These are phyloP conservation scores for Pyrenula aspistea DNA, from an alignment of 495 filamentous ascomycete species.

Conservation along the genomic window DNA sequence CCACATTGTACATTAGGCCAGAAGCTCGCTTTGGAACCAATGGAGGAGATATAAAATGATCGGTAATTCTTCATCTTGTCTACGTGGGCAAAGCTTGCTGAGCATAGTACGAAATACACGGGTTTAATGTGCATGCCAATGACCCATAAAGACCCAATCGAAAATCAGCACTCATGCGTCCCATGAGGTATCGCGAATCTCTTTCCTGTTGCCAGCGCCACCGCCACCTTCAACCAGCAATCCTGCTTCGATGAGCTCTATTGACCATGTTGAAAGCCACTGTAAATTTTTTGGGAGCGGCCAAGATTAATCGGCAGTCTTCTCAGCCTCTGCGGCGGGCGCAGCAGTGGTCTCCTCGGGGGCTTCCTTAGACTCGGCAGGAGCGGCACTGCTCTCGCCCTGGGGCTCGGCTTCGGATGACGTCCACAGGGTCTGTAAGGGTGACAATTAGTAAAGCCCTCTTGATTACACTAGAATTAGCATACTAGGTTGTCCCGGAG, in stretches of 20 bases:
- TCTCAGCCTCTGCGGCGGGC: slow-evolving; percentile 37
- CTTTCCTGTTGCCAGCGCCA: not conserved
- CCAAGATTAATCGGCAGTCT: slow-evolving; percentile 40
- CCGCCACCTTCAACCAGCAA: not conserved
- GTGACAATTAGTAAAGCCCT: not conserved
- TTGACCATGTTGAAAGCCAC: not conserved
- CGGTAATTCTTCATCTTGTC: not conserved
- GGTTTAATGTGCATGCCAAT: not conserved
- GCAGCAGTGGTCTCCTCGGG: slow-evolving; percentile 37
- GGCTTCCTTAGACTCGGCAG: slow-evolving; percentile 43
- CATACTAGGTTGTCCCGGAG: slow-evolving; percentile 96
- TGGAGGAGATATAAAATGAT: too few relatives aligned
- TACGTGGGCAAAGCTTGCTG: not conserved
- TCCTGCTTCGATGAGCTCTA: too few relatives aligned
- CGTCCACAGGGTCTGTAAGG: slow-evolving; percentile 87
- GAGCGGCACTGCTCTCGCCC: slow-evolving; percentile 36
- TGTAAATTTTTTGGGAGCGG: not conserved
- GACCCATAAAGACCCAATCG: not conserved
- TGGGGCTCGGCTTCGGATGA: slow-evolving; percentile 89
- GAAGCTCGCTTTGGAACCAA: too few relatives aligned
- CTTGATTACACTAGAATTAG: slow-evolving; percentile 4
- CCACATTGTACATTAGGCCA: too few relatives aligned
- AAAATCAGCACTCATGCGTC: not conserved
- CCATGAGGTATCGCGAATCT: not conserved
- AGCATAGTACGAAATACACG: not conserved